Percentiles rank a stretch among this genome's conserved stretches.
These are phyloP conservation scores for Pythium vanterpoolii DNA, from an alignment of 352 stramenopile species.

Conservation along the genomic window DNA sequence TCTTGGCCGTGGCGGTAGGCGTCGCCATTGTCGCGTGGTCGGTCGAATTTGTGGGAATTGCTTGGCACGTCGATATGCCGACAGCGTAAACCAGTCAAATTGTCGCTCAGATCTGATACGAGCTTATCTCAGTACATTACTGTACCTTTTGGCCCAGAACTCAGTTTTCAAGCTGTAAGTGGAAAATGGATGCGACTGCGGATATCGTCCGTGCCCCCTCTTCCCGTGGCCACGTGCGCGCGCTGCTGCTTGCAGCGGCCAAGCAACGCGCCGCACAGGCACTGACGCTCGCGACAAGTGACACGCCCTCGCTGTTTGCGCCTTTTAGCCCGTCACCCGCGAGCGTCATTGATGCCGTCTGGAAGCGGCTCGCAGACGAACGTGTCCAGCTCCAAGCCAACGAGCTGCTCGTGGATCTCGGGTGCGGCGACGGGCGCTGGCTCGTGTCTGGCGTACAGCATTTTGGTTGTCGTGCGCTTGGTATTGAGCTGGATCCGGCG, in stretches of 20 bases:
- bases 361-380: conserved; percentile 35
- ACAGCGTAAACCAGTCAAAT: conserved; percentile 27
- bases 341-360: conserved; percentile 58
- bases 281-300: conserved; percentile 29
- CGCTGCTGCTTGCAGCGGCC: conserved; percentile 64
- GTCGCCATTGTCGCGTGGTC: conserved; percentile 23
- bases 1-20: conserved; percentile 22
- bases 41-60: not conserved
- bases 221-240: conserved; percentile 33
- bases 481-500: conserved; percentile 63
- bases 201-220: not conserved
- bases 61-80: too few relatives aligned
- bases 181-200: not conserved
- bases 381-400: conserved; percentile 19
- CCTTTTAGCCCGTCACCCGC: conserved; percentile 71
- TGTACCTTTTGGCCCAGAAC: not conserved
- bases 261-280: conserved; percentile 43
- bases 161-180: conserved; percentile 5
- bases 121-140: not conserved
- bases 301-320: conserved; percentile 46
- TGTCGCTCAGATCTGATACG: conserved; percentile 20
- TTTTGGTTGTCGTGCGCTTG: conserved; percentile 57
- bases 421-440: conserved; percentile 79
- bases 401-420: conserved; percentile 78
- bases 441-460: conserved; percentile 59